Conservation (phyloP, 768 basidiomycete genomes). For the Boletus sp. region DNA sequence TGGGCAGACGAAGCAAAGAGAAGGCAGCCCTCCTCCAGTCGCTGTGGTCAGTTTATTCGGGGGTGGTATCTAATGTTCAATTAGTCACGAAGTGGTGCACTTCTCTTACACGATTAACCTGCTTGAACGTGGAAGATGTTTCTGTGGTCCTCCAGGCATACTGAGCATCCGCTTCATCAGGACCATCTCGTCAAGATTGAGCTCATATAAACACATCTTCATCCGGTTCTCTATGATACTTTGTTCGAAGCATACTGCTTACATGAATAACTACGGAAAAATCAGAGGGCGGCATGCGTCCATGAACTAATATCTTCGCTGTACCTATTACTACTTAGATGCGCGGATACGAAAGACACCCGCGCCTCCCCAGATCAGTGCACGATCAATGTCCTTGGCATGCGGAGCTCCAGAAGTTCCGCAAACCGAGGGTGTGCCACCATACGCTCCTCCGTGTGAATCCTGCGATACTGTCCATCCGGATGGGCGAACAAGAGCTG, state of each 20-base stretch:
- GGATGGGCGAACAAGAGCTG: constrained; percentile 24
- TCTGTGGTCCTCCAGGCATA: not conserved
- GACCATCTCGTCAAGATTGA: not conserved
- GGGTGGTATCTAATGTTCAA: constrained; percentile 32
- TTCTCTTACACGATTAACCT: not conserved
- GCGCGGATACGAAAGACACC: not conserved
- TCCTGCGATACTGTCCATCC: constrained; percentile 18
- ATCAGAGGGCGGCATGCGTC: not conserved
- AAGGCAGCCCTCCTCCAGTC: constrained; percentile 62
- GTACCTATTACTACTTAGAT: not conserved
- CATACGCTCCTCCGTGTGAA: constrained; percentile 25
- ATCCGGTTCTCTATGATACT: too few relatives aligned
- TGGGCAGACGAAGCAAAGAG: constrained; percentile 66
- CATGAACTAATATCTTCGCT: not conserved
- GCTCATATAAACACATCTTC: not conserved
- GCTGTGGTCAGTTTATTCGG: constrained; percentile 78
- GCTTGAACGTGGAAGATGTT: not conserved
- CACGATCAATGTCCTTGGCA: constrained; percentile 22
- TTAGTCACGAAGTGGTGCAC: not conserved
- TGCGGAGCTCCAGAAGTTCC: constrained; percentile 17
- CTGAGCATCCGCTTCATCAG: not conserved
- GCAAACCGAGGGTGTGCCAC: constrained; percentile 13
- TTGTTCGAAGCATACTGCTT: not conserved
- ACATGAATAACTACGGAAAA: not conserved
- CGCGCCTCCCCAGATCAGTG: constrained; percentile 3